Percentiles rank a stretch among this genome's conserved stretches.
phyloP scores from a whole-genome alignment of 148 eudicot species.

The Chenopodium formosanum region DNA sequence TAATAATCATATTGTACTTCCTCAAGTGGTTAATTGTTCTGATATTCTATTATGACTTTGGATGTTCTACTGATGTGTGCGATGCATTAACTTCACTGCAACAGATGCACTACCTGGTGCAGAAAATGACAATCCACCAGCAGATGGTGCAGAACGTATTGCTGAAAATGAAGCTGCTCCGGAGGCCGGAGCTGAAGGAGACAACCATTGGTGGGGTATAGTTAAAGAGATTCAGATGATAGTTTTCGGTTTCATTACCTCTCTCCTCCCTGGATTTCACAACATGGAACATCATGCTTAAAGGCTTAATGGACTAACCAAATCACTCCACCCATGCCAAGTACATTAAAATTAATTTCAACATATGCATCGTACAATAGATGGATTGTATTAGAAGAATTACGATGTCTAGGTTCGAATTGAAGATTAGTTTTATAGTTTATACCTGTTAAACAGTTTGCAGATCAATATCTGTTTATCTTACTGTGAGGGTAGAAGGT shows the following conservation, averaged over 20 bases:
- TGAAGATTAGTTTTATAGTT: neutral
- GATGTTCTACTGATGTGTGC: neutral
- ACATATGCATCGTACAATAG: neutral
- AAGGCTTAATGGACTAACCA: constrained; percentile 1
- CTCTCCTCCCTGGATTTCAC: constrained; percentile 97
- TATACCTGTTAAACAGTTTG: neutral
- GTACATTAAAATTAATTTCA: neutral
- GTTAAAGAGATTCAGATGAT: constrained; percentile 95
- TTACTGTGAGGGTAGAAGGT: neutral
- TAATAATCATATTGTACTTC: neutral
- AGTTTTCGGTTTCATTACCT: constrained; percentile 95
- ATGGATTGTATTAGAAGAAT: neutral
- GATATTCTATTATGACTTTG: neutral
- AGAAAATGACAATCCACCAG: constrained; percentile 49
- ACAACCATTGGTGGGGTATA: constrained; percentile 89
- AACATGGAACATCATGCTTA: constrained; percentile 61
- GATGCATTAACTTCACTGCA: constrained; percentile 1
- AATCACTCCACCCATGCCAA: neutral
- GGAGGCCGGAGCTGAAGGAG: constrained; percentile 54
- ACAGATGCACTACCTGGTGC: constrained; percentile 64
- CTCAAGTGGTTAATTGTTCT: neutral
- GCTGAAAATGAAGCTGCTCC: constrained; percentile 37
- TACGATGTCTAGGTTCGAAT: neutral
- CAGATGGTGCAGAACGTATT: constrained; percentile 26
- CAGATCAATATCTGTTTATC: neutral